Evolutionary conservation across 2,329 filamentous ascomycete genomes (phyloP).

Genomic region (Cadophora malorum): DNA sequence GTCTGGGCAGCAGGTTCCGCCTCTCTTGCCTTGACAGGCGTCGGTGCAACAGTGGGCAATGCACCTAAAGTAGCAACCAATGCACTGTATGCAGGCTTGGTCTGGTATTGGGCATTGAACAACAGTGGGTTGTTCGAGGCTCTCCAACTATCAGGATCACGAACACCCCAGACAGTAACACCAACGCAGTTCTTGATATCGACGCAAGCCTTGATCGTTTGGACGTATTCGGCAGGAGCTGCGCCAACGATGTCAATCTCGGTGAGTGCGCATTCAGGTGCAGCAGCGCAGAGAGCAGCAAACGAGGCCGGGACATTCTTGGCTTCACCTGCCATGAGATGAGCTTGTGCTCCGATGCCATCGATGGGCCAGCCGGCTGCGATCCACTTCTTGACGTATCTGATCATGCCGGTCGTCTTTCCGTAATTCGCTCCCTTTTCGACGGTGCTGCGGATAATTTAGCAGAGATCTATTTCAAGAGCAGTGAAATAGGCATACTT

Average conservation of each 20-base stretch:
- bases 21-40: background rate
- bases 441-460: background rate
- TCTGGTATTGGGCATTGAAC: conserved; percentile 57
- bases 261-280: conserved; percentile 66
- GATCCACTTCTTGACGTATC: conserved; percentile 68
- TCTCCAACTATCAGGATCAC: conserved; percentile 63
- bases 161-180: conserved; percentile 45
- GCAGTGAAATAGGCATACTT: conserved; percentile 47
- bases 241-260: conserved; percentile 71
- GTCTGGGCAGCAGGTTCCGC: conserved; percentile 7
- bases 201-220: conserved; percentile 43
- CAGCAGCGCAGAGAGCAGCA: conserved; percentile 60
- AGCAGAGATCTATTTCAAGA: too few relatives aligned
- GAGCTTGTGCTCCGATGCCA: conserved; percentile 58
- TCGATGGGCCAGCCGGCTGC: conserved; percentile 68
- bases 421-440: conserved; percentile 52
- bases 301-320: conserved; percentile 44
- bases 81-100: conserved; percentile 58
- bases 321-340: conserved; percentile 32
- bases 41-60: conserved; percentile 17
- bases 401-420: conserved; percentile 62
- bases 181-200: conserved; percentile 44
- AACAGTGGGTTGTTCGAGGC: conserved; percentile 56
- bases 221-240: conserved; percentile 45
- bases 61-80: conserved; percentile 30